Conservation (phyloP, 1,284 basidiomycete genomes). For the Cryptococcus hybrid region DNA sequence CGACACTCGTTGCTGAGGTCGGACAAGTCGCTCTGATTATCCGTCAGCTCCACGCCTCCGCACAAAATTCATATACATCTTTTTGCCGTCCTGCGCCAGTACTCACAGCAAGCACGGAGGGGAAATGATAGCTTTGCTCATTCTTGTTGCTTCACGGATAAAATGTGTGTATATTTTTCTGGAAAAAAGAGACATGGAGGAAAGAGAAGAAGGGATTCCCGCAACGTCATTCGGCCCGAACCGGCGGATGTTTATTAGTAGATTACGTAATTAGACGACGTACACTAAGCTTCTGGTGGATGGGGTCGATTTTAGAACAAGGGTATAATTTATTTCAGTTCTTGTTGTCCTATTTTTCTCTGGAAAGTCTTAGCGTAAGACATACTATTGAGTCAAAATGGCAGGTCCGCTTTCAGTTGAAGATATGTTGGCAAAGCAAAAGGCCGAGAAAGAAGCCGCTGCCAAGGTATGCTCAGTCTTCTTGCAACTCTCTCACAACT, state of each 20-base stretch:
- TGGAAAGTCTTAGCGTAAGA: neutral
- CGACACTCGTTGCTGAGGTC: conserved; percentile 87
- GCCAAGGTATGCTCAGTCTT: conserved; percentile 62
- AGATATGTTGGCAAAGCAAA: conserved; percentile 78
- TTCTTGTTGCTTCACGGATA: conserved; percentile 33
- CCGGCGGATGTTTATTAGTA: neutral
- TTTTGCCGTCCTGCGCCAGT: neutral
- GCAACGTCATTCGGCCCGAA: neutral
- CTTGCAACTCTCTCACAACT: neutral
- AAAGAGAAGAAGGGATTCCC: neutral
- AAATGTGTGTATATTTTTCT: neutral
- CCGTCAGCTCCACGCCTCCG: neutral
- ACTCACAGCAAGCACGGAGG: conserved; percentile 73
- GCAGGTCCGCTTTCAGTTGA: conserved; percentile 58
- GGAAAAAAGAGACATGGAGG: neutral
- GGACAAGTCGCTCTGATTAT: conserved; percentile 74
- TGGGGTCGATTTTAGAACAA: neutral
- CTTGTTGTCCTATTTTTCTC: neutral
- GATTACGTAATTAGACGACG: neutral
- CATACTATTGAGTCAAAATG: conserved; percentile 14
- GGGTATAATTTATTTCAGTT: neutral
- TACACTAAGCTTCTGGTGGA: neutral
- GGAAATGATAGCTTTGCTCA: conserved; percentile 84
- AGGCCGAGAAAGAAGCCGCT: conserved; percentile 79
- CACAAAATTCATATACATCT: neutral